Base-by-base conservation (phyloP, 208 protist species). In the Tritrichomonas musculus region DNA sequence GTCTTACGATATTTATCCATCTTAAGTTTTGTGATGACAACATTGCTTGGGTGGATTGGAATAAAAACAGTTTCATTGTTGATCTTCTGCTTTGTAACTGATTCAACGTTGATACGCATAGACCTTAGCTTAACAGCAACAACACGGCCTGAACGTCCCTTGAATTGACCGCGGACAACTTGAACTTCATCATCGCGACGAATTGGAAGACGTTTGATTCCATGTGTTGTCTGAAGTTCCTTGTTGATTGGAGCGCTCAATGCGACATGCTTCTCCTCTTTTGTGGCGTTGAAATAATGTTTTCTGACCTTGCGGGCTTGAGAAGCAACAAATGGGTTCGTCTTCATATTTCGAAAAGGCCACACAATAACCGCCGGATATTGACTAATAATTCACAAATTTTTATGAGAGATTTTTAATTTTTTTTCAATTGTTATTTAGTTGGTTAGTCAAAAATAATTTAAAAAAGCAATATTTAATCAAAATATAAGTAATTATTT, bases 21-120 rank as follows among this genome's bases (percentile, higher is more conserved):
- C 96, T 99, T 98, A 94, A 99, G 96, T 96, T 99, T 99, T 94
- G 97, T 99, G 96, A 99, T 98, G 95, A 99, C 96, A 92, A 99
- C 97, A 95, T 99, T 99, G 94, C 98, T 99, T 93, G 98, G 96
- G 95, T 99, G 95, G 95, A 99, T 97, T 1, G 95, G 93, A 41
- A 96, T 80, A 1, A 55, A 41, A 39, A 95, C 94, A 57, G 66
- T 80, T 36, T 66, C n/a, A 44, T 36, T 36, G 41, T 50, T 82
- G 41, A 82, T 49, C 73, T 82, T 82, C 73, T 82, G n/a, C 14
- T 36, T 25, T 9, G 30, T 82, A 36, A 82, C n/a, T 50, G 73
- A 82, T 14, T 82, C 73, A 53, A 82, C 73, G 41, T 47, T 53
- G 73, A 82, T 82, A 36, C 73, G 73, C n/a, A 47, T 82, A 20